Evolutionary conservation across 768 basidiomycete genomes (phyloP), one percentile per base, ranked within the genome.

Genomic region (Lanmaoa rubissima): DNA sequence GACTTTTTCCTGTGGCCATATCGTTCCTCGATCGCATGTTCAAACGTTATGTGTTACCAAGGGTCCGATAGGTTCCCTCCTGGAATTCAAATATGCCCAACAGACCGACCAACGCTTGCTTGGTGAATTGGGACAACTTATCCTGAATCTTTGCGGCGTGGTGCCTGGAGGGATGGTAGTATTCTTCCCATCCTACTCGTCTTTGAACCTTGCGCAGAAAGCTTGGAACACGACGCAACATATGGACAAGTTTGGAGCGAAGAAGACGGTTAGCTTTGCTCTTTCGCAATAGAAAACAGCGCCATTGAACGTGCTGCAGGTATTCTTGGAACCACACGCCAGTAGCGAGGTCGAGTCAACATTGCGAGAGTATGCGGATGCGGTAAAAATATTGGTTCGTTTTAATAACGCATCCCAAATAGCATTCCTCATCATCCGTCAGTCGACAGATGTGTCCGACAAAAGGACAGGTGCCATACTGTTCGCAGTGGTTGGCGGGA

Each of bases 401-500:
- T 43, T 32, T 17, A 28, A 13, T 1, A 19, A 21, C 28, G 5
- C n/a, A 1, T 44, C n/a, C 19, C 0, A 13, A 16, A 3, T 4
- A 26, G 26, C n/a, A 4, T 44, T 47, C 9, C 55, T 73, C 26
- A 62, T 32, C 7, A 17, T 28, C 14, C 26, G 8, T 31, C n/a
- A 71, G 72, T 62, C 70, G 17, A 19, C 42, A 13, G 54, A 63
- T 47, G 10, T 24, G 32, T 61, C 69, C 35, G 57, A 63, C 67
- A 69, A 72, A 73, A 59, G 66, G 65, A 72, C 72, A 1, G 94
- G 94, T 16, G 92, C 92, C 3, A 70, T 99, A 39, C 76, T 99
- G 5, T 87, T 98, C 53, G 96, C 97, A 2, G 97, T 98, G 11
- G 88, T 98, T 28, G 95, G 95, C 17, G 96, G 94, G 28, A 98